Base-by-base conservation (phyloP, 768 basidiomycete species). In the Neoboletus magnificus region DNA sequence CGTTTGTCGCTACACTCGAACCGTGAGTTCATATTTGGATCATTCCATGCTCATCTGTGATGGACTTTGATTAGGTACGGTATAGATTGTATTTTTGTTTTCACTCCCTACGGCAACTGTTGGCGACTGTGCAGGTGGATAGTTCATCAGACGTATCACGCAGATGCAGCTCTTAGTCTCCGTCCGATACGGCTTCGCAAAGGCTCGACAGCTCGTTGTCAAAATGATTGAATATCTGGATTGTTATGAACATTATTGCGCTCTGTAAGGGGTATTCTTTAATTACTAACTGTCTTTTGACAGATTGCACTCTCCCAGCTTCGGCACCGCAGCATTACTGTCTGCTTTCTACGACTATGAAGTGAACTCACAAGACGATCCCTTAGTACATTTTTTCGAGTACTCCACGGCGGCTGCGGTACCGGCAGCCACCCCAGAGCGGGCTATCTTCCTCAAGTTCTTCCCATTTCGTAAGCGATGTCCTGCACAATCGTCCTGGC, bases 391-490 rank as follows among this genome's bases (percentile, higher is more conserved):
- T 8, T 2, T 8, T n/a, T 39, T 39, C 4, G n/a, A 49, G 36
- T 4, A 20, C 15, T 39, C 29, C 36, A 6, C 13, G 12, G 36
- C 35, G 3, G 18, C 36, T 27, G 48, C n/a, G 8, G 8, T 39
- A 29, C 48, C 27, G 4, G n/a, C 8, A 27, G 48, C 36, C 36
- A 39, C 27, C 4, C 42, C 36, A 16, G 57, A 54, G 29, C 20
- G 16, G 16, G 54, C 57, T 3, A 18, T 35, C 33, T 9, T 58
- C 11, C 29, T 56, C 18, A 46, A n/a, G 22, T 0, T 50, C 3
- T 58, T 51, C 35, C 58, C 56, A 1, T 59, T 58, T 27, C 27
- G 57, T 58, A 18, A 49, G 58, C 4, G 12, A 40, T 13, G 1
- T 11, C 15, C 5, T n/a, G 11, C n/a, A n/a, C 25, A 6, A n/a